Percentiles rank a stretch among this genome's conserved stretches.
Conservation (phyloP, 441 rosid genomes). For the Biscutella auriculata region DNA sequence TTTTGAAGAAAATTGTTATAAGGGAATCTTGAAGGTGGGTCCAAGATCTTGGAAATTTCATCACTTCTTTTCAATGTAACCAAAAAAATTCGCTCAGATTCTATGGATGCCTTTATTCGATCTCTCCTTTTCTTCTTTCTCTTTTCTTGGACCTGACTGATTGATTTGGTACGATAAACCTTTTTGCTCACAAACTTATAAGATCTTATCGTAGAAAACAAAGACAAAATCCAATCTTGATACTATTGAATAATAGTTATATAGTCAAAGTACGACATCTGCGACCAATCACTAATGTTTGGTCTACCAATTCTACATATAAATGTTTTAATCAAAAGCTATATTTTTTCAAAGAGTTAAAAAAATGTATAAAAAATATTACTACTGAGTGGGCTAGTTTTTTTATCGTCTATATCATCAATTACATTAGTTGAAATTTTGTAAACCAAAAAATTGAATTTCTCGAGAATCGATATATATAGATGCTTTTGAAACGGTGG, state of each 20-base stretch:
- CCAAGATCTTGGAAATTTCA: conserved; percentile 24
- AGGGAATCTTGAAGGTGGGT: conserved; percentile 16
- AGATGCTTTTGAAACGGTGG: neutral
- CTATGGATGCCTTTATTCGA: conserved; percentile 23
- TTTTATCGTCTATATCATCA: too few species aligned
- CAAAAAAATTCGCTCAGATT: conserved; percentile 3
- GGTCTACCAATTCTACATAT: too few species aligned
- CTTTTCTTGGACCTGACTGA: neutral
- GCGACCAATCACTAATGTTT: too few species aligned
- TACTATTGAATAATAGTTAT: too few species aligned
- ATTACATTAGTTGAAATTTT: too few species aligned
- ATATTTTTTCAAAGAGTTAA: too few species aligned
- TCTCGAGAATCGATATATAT: neutral
- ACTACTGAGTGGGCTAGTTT: too few species aligned
- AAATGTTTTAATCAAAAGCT: too few species aligned
- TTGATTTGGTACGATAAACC: conserved; percentile 19
- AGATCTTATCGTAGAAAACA: neutral
- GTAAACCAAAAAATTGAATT: neutral
- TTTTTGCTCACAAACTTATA: conserved; percentile 3
- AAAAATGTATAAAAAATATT: too few species aligned
- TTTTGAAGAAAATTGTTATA: conserved; percentile 5
- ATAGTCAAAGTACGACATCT: too few species aligned
- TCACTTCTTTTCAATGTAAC: conserved; percentile 14
- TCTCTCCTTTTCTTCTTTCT: neutral
- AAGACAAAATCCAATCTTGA: neutral